Conservation (phyloP, 305 asterid species). For the Fraxinus dipetala region DNA sequence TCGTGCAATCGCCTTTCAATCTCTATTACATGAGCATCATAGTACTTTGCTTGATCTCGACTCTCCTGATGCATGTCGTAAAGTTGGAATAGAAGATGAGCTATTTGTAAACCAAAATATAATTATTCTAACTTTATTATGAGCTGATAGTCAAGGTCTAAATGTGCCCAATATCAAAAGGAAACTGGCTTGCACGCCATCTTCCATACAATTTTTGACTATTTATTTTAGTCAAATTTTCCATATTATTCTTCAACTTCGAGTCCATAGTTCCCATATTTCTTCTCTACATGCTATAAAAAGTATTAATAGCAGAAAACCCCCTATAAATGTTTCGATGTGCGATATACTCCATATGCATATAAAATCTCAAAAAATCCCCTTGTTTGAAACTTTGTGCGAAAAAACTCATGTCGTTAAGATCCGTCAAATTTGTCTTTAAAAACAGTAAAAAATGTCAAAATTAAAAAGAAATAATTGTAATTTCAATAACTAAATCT, state of each 20-base stretch:
- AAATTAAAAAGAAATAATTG: too few relatives aligned
- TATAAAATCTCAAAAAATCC: too few relatives aligned
- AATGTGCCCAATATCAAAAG: not conserved
- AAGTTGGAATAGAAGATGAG: slow-evolving; percentile 10
- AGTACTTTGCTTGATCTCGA: slow-evolving; percentile 65
- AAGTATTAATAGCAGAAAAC: too few relatives aligned
- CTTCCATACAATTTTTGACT: not conserved
- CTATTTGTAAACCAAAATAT: not conserved
- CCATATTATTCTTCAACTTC: not conserved
- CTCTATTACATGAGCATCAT: slow-evolving; percentile 63
- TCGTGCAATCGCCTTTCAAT: slow-evolving; percentile 76
- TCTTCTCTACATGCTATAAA: not conserved
- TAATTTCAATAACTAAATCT: too few relatives aligned
- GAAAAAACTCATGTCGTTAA: too few relatives aligned
- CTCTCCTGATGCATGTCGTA: slow-evolving; percentile 47
- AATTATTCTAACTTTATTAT: not conserved
- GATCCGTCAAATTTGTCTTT: too few relatives aligned
- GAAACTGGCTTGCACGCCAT: not conserved
- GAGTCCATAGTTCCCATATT: not conserved
- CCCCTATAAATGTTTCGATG: too few relatives aligned
- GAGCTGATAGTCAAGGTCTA: not conserved
- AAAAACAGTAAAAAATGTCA: too few relatives aligned
- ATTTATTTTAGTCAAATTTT: not conserved
- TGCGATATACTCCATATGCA: too few relatives aligned
- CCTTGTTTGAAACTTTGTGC: too few relatives aligned